These are phyloP conservation scores for Talaromyces proteolyticus DNA, from an alignment of 495 filamentous ascomycete genomes.

Conservation along the genomic window DNA sequence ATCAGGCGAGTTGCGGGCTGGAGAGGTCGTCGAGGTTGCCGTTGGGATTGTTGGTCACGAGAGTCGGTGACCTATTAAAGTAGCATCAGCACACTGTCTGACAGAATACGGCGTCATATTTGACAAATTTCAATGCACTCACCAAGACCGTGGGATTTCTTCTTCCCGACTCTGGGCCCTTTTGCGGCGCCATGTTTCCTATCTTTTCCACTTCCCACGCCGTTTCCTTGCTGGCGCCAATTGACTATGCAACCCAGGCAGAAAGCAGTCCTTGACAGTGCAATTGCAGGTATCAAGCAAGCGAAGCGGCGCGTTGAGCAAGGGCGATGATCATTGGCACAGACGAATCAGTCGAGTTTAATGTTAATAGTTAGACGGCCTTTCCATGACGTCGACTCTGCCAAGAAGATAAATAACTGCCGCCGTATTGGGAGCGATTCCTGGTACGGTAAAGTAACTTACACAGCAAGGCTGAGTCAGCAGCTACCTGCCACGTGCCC, in stretches of 20 bases:
- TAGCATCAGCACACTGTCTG: no score
- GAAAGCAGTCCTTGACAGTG: no score
- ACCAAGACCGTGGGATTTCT: slow-evolving; percentile 53
- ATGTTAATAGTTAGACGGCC: no score
- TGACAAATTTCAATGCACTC: slow-evolving; percentile 12
- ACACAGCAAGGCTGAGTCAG: no score
- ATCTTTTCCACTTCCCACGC: slow-evolving; percentile 11
- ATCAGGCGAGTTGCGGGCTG: slow-evolving; percentile 65
- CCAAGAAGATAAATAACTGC: not conserved
- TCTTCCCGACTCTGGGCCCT: slow-evolving; percentile 36
- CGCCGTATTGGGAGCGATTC: no score
- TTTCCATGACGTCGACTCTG: slow-evolving; percentile 3
- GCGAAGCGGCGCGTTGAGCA: not conserved
- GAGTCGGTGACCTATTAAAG: slow-evolving; percentile 57
- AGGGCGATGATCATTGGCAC: slow-evolving; percentile 1
- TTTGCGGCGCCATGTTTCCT: slow-evolving; percentile 28
- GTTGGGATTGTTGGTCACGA: slow-evolving; percentile 42
- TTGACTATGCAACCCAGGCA: no score
- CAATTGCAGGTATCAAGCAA: not conserved
- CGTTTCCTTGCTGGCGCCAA: no score
- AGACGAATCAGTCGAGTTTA: no score
- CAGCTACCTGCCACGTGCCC: not conserved
- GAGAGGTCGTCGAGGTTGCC: slow-evolving; percentile 27
- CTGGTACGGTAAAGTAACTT: no score
- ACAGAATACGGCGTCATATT: not conserved